These are phyloP conservation scores for Curvularia eragrostidis DNA, from an alignment of 2,329 filamentous ascomycete species.

Conservation along the genomic window DNA sequence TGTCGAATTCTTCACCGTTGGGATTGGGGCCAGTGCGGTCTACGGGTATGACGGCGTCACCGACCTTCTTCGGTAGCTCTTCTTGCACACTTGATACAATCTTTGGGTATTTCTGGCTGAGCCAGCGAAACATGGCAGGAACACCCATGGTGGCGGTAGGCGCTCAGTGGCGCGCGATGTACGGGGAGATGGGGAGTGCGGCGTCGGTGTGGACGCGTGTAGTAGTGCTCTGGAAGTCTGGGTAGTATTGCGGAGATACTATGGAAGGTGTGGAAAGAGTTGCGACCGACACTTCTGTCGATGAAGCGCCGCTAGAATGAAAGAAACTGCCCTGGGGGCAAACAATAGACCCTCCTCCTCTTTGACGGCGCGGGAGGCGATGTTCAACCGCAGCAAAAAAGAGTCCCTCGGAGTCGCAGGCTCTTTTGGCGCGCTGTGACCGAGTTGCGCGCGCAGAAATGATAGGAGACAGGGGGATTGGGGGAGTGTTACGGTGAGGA, in stretches of 20 bases:
- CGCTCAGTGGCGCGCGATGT: slow-evolving; percentile 27
- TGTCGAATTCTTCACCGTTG: slow-evolving; percentile 97
- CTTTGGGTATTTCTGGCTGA: slow-evolving; percentile 96
- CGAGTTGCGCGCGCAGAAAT: slow-evolving; percentile 16
- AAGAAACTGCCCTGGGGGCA: slow-evolving; percentile 17
- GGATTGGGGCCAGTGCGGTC: slow-evolving; percentile 87
- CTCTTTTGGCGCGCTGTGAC: slow-evolving; percentile 8
- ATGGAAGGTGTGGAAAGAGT: slow-evolving; percentile 17
- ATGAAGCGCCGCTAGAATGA: slow-evolving; percentile 23
- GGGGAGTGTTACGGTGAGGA: slow-evolving; percentile 2
- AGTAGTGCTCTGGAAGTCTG: slow-evolving; percentile 21
- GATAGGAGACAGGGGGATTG: slow-evolving; percentile 13
- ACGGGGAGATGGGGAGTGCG: slow-evolving; percentile 11
- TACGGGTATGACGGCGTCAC: slow-evolving; percentile 83
- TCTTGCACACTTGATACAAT: slow-evolving; percentile 93
- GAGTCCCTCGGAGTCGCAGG: slow-evolving; percentile 6
- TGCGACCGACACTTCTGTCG: slow-evolving; percentile 20
- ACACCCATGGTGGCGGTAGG: slow-evolving; percentile 75
- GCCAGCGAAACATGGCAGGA: slow-evolving; percentile 93
- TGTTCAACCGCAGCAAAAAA: slow-evolving; percentile 8
- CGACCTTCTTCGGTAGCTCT: slow-evolving; percentile 79
- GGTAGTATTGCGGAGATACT: slow-evolving; percentile 31
- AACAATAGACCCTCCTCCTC: slow-evolving; percentile 2
- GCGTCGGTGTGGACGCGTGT: slow-evolving; percentile 25
- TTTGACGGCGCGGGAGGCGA: slow-evolving; percentile 3